These are phyloP conservation scores for Neocatenulostroma microsporum DNA, from an alignment of 2,329 filamentous ascomycete species.

Conservation along the genomic window DNA sequence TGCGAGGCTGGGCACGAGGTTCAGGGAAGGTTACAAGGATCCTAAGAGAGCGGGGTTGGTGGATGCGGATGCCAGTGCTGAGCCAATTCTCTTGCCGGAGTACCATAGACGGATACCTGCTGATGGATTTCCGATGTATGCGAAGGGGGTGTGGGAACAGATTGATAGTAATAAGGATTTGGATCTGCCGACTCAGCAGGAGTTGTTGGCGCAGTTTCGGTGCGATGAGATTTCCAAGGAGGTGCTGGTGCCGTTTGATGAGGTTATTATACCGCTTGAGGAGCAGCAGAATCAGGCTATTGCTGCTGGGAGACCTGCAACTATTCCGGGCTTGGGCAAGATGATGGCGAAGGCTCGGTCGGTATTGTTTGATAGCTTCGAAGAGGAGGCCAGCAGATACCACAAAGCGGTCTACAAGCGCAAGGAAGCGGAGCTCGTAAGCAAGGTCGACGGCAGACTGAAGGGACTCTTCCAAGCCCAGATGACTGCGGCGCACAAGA, in stretches of 20 bases:
- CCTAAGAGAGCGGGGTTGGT: conserved; percentile 53
- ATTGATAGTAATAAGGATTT: conserved; percentile 99
- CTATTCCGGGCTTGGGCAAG: conserved; percentile 66
- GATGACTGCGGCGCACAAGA: conserved; percentile 79
- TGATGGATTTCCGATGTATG: conserved; percentile 92
- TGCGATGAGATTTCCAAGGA: conserved; percentile 95
- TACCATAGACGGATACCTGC: conserved; percentile 95
- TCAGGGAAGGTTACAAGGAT: conserved; percentile 71
- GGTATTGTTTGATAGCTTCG: conserved; percentile 74
- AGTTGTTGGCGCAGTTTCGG: conserved; percentile 90
- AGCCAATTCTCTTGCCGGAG: conserved; percentile 80
- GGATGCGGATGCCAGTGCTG: conserved; percentile 65
- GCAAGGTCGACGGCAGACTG: conserved; percentile 78
- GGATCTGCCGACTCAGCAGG: conserved; percentile 92
- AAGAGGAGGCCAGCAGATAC: conserved; percentile 83
- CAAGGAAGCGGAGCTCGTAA: conserved; percentile 76
- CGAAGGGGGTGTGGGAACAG: conserved; percentile 93
- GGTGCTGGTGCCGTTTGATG: conserved; percentile 76
- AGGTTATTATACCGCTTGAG: conserved; percentile 73
- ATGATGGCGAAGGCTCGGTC: conserved; percentile 64
- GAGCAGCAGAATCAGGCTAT: conserved; percentile 71
- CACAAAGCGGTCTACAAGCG: conserved; percentile 90
- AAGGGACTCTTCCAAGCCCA: conserved; percentile 87
- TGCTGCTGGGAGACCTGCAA: conserved; percentile 63
- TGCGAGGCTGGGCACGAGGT: conserved; percentile 68